Percentiles rank a stretch among this genome's conserved stretches.
Evolutionary conservation across 139 green algal species (phyloP).

Genomic region (Volvox africanus): DNA sequence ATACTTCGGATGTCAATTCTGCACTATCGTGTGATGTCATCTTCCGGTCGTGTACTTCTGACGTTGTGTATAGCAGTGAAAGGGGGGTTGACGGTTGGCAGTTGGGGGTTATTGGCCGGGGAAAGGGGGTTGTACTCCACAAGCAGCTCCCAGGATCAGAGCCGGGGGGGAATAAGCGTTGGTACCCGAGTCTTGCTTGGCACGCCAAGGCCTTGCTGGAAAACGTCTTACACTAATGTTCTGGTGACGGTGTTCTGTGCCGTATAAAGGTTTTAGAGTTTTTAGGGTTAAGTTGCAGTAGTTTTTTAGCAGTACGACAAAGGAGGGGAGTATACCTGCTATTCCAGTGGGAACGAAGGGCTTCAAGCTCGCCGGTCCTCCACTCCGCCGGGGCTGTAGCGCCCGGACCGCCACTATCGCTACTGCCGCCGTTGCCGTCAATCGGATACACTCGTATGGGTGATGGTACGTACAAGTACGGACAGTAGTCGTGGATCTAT

Average conservation of each 20-base stretch:
- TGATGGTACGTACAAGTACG: slow-evolving; percentile 10
- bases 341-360: not conserved
- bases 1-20: too few species aligned
- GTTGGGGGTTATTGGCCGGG: not conserved
- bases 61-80: not conserved
- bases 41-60: too few species aligned
- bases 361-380: not conserved
- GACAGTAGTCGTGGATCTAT: slow-evolving; percentile 47
- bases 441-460: not conserved
- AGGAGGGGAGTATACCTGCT: not conserved
- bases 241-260: not conserved
- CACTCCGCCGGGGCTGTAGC: not conserved
- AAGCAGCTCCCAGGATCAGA: too few species aligned
- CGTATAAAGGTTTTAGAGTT: not conserved
- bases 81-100: not conserved
- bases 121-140: too few species aligned
- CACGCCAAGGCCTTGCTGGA: too few species aligned
- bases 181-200: too few species aligned
- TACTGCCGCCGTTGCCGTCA: not conserved
- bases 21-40: too few species aligned
- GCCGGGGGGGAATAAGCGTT: too few species aligned
- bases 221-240: too few species aligned
- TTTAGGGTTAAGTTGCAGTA: too few species aligned
- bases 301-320: not conserved
- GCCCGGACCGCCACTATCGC: too few species aligned